These are phyloP conservation scores for Ustilago curta DNA, from an alignment of 1,284 basidiomycete species.

Conservation along the genomic window DNA sequence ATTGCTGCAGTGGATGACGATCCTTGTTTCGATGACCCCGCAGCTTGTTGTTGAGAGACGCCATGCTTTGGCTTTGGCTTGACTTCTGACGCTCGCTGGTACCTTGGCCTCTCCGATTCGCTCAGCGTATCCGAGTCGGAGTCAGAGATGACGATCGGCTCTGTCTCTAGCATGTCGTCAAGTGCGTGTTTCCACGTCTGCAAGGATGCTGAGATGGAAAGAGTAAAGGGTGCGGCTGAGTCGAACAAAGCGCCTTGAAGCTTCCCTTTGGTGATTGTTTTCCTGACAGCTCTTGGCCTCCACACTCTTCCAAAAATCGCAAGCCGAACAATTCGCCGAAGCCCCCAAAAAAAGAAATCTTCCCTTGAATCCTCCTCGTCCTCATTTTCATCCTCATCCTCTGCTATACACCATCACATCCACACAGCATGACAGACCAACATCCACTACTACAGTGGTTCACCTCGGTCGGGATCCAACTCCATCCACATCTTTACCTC, in stretches of 20 bases:
- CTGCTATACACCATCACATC: not conserved
- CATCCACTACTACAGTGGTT: slow-evolving; percentile 28
- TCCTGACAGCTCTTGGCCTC: slow-evolving; percentile 1
- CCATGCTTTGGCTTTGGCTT: not conserved
- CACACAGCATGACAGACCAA: not conserved
- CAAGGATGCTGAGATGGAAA: no score
- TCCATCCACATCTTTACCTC: slow-evolving; percentile 24
- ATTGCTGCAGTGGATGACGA: no score
- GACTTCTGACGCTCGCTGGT: not conserved
- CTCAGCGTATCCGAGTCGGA: slow-evolving; percentile 48
- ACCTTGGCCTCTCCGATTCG: slow-evolving; percentile 37
- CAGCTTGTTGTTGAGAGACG: not conserved
- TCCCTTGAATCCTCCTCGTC: not conserved
- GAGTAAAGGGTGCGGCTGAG: not conserved
- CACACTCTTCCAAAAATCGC: slow-evolving; percentile 1
- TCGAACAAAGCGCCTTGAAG: not conserved
- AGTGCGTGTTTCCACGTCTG: no score
- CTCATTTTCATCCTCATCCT: slow-evolving; percentile 3
- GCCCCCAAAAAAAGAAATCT: not conserved
- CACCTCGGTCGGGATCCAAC: slow-evolving; percentile 17
- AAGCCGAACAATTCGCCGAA: slow-evolving; percentile 8
- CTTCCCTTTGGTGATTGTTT: not conserved
- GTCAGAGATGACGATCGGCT: slow-evolving; percentile 46
- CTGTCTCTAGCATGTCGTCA: slow-evolving; percentile 11
- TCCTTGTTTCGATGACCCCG: not conserved